phyloP scores from a whole-genome alignment of 2,329 filamentous ascomycete species.

The Xylaria sp. region DNA sequence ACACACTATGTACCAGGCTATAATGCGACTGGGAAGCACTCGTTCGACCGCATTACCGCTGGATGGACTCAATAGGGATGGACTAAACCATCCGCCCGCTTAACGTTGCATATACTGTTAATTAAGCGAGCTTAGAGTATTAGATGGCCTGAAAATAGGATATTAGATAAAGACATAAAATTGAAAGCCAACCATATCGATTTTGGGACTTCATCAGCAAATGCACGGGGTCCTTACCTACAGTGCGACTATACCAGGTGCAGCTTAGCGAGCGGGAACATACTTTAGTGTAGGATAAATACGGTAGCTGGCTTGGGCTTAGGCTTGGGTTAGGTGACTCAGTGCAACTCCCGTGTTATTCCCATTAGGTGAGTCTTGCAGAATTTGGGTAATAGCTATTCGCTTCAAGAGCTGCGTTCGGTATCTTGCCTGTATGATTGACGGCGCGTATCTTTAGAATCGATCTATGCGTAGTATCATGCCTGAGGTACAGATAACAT shows the following conservation, averaged over 20 bases:
- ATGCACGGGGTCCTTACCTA: no score
- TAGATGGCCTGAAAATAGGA: not conserved
- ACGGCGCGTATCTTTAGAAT: no score
- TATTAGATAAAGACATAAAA: not conserved
- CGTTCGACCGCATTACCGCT: slow-evolving; percentile 31
- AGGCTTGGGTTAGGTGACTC: not conserved
- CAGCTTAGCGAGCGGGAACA: no score
- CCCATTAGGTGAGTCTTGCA: no score
- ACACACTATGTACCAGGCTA: slow-evolving; percentile 28
- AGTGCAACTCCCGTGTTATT: no score
- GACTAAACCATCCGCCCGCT: not conserved
- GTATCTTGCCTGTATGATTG: no score
- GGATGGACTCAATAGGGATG: slow-evolving; percentile 10
- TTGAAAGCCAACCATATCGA: not conserved
- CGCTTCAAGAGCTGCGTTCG: no score
- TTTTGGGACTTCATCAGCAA: not conserved
- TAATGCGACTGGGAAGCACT: slow-evolving; percentile 33
- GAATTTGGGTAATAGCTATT: no score
- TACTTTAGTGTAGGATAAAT: no score
- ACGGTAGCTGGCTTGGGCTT: not conserved
- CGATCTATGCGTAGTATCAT: no score
- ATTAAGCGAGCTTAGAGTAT: not conserved
- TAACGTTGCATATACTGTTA: slow-evolving; percentile 3
- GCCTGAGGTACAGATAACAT: no score
- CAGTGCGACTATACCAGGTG: no score